Conservation (phyloP, 208 protist genomes). For the Endotrypanum monterogeii region DNA sequence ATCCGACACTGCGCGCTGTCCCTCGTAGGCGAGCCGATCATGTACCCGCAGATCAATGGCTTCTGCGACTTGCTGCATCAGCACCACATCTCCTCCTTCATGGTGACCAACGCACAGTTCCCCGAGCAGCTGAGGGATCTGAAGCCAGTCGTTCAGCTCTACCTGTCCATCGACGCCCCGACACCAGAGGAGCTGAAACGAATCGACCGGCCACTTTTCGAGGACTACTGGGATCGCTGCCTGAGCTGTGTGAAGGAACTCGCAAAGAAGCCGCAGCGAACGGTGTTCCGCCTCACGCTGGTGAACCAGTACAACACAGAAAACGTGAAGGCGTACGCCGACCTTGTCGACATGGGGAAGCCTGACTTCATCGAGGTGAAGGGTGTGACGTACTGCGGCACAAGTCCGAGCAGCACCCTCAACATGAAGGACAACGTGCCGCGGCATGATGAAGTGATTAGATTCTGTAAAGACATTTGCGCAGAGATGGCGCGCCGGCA, state of each 20-base stretch:
- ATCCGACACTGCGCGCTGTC: conserved; percentile 95
- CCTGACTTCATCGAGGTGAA: conserved; percentile 97
- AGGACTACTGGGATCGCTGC: conserved; percentile 96
- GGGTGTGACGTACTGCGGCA: conserved; percentile 94
- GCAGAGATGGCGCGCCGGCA: conserved; percentile 46
- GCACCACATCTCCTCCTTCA: conserved; percentile 92
- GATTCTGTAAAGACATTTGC: conserved; percentile 81
- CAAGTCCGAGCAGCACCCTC: conserved; percentile 77
- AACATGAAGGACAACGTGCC: conserved; percentile 95
- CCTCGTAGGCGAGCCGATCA: conserved; percentile 96
- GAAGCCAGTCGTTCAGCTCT: conserved; percentile 93
- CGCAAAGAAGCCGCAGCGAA: conserved; percentile 89
- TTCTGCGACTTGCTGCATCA: conserved; percentile 88
- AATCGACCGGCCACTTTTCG: conserved; percentile 93
- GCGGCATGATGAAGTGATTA: conserved; percentile 93
- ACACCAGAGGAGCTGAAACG: conserved; percentile 89
- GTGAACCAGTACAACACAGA: conserved; percentile 94
- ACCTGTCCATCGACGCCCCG: conserved; percentile 94
- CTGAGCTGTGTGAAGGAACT: conserved; percentile 88
- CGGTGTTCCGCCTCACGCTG: conserved; percentile 96
- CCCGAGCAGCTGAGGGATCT: conserved; percentile 80
- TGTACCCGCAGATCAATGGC: conserved; percentile 96
- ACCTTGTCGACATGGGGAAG: conserved; percentile 89
- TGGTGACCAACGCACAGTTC: conserved; percentile 96
- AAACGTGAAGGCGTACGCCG: conserved; percentile 73